Conservation (phyloP, 78 protist genomes). For the Diacronema lutheri region DNA sequence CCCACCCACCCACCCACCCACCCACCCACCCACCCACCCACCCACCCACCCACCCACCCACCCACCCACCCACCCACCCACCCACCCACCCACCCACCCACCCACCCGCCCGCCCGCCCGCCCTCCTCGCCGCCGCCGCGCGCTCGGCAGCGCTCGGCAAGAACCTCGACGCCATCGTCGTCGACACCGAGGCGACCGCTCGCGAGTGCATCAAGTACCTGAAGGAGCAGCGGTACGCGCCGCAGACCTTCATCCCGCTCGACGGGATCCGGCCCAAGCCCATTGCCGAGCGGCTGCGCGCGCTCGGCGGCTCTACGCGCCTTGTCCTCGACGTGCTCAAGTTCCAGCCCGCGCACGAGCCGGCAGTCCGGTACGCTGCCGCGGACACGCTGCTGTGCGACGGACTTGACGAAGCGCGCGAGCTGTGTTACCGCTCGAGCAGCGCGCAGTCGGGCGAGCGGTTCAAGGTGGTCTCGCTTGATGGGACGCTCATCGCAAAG, state of each 20-base stretch:
- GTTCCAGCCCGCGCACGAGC: slow-evolving; percentile 19
- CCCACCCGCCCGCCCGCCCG: no score
- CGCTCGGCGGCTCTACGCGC: slow-evolving; percentile 52
- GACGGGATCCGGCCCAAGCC: slow-evolving; percentile 61
- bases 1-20: no score
- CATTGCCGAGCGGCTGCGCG: slow-evolving; percentile 57
- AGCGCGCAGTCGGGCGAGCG: neutral
- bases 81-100: no score
- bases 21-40: no score
- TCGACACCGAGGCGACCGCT: slow-evolving; percentile 77
- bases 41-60: no score
- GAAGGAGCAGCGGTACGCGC: slow-evolving; percentile 68
- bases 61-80: no score
- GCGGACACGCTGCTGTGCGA: slow-evolving; percentile 91
- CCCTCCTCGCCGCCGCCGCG: no score
- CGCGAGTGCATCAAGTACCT: slow-evolving; percentile 61
- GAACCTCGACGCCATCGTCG: slow-evolving; percentile 88
- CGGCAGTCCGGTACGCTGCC: slow-evolving; percentile 79
- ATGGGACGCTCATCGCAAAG: slow-evolving; percentile 85
- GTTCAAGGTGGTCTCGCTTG: slow-evolving; percentile 75
- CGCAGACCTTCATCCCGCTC: slow-evolving; percentile 86
- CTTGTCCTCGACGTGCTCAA: slow-evolving; percentile 64
- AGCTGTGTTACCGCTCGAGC: neutral
- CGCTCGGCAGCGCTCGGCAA: slow-evolving; percentile 92
- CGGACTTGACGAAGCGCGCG: slow-evolving; percentile 64